Evolutionary conservation across 2,329 filamentous ascomycete genomes (phyloP).

Genomic region (Trichoderma asperellum): DNA sequence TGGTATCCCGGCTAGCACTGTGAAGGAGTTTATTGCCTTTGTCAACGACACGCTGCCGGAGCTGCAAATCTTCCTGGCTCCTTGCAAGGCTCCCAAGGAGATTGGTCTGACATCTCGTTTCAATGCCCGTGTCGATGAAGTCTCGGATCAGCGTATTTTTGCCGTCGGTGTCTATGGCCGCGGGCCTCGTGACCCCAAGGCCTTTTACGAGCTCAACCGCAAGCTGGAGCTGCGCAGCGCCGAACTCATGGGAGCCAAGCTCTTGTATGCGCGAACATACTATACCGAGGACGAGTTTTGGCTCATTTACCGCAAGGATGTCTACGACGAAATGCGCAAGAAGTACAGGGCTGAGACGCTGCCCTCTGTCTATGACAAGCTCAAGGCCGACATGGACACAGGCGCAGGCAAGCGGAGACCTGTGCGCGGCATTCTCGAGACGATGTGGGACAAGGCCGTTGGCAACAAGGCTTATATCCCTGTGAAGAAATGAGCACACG

Average conservation of each 20-base stretch:
- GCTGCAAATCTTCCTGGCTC: slow-evolving; percentile 39
- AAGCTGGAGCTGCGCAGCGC: slow-evolving; percentile 53
- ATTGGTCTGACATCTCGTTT: slow-evolving; percentile 42
- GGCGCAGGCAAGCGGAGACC: slow-evolving; percentile 36
- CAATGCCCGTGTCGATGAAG: slow-evolving; percentile 39
- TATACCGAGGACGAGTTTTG: slow-evolving; percentile 59
- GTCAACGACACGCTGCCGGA: slow-evolving; percentile 40
- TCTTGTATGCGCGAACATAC: slow-evolving; percentile 60
- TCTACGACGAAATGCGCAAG: slow-evolving; percentile 52
- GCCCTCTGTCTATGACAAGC: slow-evolving; percentile 57
- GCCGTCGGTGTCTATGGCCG: slow-evolving; percentile 53
- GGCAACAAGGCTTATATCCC: slow-evolving; percentile 39
- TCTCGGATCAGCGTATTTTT: slow-evolving; percentile 43
- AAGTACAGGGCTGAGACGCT: slow-evolving; percentile 55
- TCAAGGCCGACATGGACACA: slow-evolving; percentile 45
- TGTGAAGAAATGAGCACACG: slow-evolving; percentile 33
- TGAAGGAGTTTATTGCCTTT: slow-evolving; percentile 37
- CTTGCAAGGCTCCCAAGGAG: slow-evolving; percentile 36
- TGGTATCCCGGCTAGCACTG: slow-evolving; percentile 37
- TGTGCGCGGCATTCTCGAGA: slow-evolving; percentile 37
- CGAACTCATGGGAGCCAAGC: slow-evolving; percentile 58
- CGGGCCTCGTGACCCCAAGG: slow-evolving; percentile 41
- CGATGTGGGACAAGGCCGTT: slow-evolving; percentile 38
- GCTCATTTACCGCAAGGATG: slow-evolving; percentile 53
- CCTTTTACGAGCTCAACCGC: slow-evolving; percentile 53